Conservation (phyloP, 2,329 filamentous ascomycete species). For the Venturia asperata region DNA sequence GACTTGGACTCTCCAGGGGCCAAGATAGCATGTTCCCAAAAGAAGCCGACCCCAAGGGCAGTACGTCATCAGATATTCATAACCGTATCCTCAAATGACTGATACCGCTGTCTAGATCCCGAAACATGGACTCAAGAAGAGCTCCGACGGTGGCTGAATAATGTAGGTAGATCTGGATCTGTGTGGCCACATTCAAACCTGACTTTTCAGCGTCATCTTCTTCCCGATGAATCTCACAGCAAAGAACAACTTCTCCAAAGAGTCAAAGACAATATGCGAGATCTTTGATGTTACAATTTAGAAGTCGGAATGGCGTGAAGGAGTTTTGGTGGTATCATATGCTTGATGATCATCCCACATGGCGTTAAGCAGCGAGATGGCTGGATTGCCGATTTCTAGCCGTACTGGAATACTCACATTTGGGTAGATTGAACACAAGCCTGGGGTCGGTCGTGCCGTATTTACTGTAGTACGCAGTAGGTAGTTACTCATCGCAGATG, state of each 20-base stretch:
- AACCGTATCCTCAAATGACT: background rate
- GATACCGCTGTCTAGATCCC: constrained; percentile 6
- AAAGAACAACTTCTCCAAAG: constrained; percentile 60
- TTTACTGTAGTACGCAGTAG: no score
- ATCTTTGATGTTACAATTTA: background rate
- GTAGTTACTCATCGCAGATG: no score
- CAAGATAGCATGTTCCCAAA: constrained; percentile 69
- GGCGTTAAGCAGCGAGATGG: background rate
- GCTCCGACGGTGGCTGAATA: constrained; percentile 70
- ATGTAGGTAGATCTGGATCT: constrained; percentile 50
- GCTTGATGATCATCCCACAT: background rate
- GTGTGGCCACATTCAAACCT: background rate
- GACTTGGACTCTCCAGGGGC: constrained; percentile 37
- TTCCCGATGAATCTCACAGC: constrained; percentile 52
- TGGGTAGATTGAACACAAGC: background rate
- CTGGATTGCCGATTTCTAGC: background rate
- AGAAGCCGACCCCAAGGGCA: constrained; percentile 67
- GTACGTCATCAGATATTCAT: constrained; percentile 40
- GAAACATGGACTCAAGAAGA: constrained; percentile 33
- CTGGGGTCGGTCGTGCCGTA: no score
- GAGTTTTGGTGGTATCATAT: background rate
- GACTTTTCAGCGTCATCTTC: constrained; percentile 52
- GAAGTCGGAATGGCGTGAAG: background rate
- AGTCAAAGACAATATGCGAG: constrained; percentile 60
- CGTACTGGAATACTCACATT: background rate